Base-by-base conservation (phyloP, 129 eudicot species). In the Deinandra increscens region DNA sequence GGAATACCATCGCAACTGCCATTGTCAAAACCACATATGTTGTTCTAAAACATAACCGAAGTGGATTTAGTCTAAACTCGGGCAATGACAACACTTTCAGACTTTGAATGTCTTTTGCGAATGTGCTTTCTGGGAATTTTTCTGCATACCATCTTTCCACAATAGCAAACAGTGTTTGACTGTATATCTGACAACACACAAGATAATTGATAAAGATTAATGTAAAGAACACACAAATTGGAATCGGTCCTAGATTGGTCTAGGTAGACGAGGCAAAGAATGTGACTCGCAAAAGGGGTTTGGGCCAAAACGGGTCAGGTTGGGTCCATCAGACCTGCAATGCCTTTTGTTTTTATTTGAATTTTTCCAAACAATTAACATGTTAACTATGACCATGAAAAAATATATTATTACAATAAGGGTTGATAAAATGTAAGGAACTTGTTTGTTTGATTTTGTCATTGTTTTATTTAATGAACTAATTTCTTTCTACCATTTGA, bases 131-230 rank as follows among this genome's bases (percentile, higher is more conserved):
- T 4, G 90, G 96, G 65, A 66, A 88, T 72, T 75, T 82, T 60
- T 65, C 72, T 0, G 71, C 72, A 23, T 82, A 64, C 84, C 80
- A 82, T 71, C 88, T 67, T 78, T 91, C 94, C 41, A 76, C 81
- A 19, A 61, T 71, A 54, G 80, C 91, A 71, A 80, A 86, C 26
- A 84, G 74, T 23, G 96, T 79, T 59, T 92, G 98, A 79, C 85
- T 78, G 75, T 75, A 86, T 51, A 88, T 79, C 89, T 90, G 74
- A 5, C 9, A 75, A 62, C 37, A 61, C 58, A 60, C 20, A 69
- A 34, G 18, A 29, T 19, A 37, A 59, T 6, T 18, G 22, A 19
- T 72, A 72, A 71, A 7, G 39, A 59, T n/a, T 15, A 37, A 7
- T 13, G 34, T 22, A 14, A 20, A 7, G 49, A 58, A 13, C 2